Evolutionary conservation across 164 flowering plant genomes (phyloP).

Genomic region (Vitis rupestris): DNA sequence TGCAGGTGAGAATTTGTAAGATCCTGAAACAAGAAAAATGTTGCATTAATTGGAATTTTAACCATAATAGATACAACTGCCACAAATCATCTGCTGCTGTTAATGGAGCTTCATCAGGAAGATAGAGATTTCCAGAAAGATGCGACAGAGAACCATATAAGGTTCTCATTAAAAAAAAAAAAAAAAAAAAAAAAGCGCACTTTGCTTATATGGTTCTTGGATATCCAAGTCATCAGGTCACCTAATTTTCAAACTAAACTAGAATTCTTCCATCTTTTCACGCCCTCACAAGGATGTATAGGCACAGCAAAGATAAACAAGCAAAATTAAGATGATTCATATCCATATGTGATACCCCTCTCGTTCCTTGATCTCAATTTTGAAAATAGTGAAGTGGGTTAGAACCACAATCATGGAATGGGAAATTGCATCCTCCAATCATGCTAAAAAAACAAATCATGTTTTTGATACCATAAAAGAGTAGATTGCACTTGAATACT

Average conservation of each 20-base stretch:
- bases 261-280: not conserved
- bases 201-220: not conserved
- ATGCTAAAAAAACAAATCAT: too few relatives aligned
- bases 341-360: too few relatives aligned
- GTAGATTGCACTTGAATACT: too few relatives aligned
- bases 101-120: not conserved
- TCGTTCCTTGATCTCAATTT: too few relatives aligned
- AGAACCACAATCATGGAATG: too few relatives aligned
- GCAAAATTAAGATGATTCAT: too few relatives aligned
- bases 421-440: too few relatives aligned
- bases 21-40: constrained; percentile 51
- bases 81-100: not conserved
- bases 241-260: not conserved
- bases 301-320: not conserved
- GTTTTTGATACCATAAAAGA: too few relatives aligned
- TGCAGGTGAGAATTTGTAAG: constrained; percentile 57
- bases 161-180: too few relatives aligned
- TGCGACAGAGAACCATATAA: not conserved
- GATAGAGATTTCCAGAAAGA: not conserved
- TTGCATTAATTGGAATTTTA: not conserved
- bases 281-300: not conserved
- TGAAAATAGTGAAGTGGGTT: too few relatives aligned
- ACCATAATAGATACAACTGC: not conserved
- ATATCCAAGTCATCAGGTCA: not conserved
- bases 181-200: not conserved